A percentile compares a stretch with the other conserved stretches of the same genome.
These are phyloP conservation scores for Botrytis pseudocinerea DNA, from an alignment of 2,329 filamentous ascomycete species.

Conservation along the genomic window DNA sequence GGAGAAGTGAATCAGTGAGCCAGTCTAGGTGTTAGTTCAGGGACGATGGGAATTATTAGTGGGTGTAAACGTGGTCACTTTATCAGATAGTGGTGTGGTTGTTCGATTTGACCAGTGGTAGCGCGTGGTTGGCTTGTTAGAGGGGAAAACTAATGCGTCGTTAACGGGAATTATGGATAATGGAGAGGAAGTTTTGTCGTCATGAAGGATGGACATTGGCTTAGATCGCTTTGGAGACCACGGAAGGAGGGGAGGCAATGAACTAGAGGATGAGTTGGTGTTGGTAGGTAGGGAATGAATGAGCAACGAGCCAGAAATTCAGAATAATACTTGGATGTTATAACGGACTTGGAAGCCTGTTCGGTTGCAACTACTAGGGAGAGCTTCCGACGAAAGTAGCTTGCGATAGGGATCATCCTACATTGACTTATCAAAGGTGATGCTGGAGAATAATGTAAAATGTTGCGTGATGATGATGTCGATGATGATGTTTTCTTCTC, in stretches of 20 bases:
- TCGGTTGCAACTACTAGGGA: neutral
- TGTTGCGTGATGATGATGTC: neutral
- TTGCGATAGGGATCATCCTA: neutral
- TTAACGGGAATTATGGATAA: neutral
- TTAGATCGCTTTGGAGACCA: neutral
- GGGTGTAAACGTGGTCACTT: neutral
- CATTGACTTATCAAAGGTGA: neutral
- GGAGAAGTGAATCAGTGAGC: neutral
- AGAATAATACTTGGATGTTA: too few species aligned
- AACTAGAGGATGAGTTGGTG: slow-evolving; percentile 10
- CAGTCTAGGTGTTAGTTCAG: neutral
- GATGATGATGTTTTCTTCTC: neutral
- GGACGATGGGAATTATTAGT: neutral
- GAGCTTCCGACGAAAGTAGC: neutral
- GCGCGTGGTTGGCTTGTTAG: neutral
- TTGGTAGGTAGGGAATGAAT: neutral
- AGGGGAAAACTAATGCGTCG: neutral
- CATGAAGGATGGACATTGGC: slow-evolving; percentile 5
- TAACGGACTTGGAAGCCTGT: neutral
- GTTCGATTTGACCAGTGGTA: neutral
- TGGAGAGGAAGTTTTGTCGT: neutral
- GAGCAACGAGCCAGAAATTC: too few species aligned
- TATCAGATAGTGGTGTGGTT: neutral
- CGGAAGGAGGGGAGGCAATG: neutral
- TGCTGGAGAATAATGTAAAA: neutral